Percentiles rank a stretch among this genome's conserved stretches.
These are phyloP conservation scores for Ramichloridium luteum DNA, from an alignment of 2,329 filamentous ascomycete genomes.

Conservation along the genomic window DNA sequence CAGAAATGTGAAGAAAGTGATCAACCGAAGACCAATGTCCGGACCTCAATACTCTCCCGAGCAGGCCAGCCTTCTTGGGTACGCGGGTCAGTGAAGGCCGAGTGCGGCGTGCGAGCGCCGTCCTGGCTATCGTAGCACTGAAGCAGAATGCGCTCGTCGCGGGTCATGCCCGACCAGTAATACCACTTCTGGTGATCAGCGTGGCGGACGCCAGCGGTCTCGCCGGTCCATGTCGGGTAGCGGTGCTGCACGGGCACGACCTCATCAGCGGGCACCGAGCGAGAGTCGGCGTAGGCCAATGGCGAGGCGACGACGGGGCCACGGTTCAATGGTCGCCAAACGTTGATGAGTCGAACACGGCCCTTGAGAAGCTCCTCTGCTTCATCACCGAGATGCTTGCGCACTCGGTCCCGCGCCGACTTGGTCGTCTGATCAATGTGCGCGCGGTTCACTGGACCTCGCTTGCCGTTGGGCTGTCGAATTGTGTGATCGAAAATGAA, in stretches of 20 bases:
- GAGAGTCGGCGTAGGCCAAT: slow-evolving; percentile 45
- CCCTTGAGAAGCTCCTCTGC: slow-evolving; percentile 53
- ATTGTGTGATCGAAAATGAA: slow-evolving; percentile 83
- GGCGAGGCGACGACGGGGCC: slow-evolving; percentile 45
- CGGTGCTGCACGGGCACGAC: slow-evolving; percentile 62
- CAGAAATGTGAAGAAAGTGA: background rate
- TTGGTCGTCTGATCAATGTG: slow-evolving; percentile 73
- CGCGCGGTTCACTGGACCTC: slow-evolving; percentile 57
- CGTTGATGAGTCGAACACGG: slow-evolving; percentile 74
- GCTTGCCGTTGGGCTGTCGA: slow-evolving; percentile 48
- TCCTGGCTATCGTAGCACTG: slow-evolving; percentile 36
- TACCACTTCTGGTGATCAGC: slow-evolving; percentile 57
- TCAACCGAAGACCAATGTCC: slow-evolving; percentile 61
- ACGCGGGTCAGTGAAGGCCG: slow-evolving; percentile 66
- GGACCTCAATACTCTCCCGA: slow-evolving; percentile 81
- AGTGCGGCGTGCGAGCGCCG: slow-evolving; percentile 46
- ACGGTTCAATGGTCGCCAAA: slow-evolving; percentile 62
- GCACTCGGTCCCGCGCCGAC: slow-evolving; percentile 56
- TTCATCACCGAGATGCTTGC: slow-evolving; percentile 53
- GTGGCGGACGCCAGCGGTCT: slow-evolving; percentile 58
- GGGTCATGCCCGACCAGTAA: slow-evolving; percentile 68
- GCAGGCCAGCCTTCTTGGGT: slow-evolving; percentile 51
- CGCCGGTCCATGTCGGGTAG: slow-evolving; percentile 57
- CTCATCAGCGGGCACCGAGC: slow-evolving; percentile 46
- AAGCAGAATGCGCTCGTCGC: slow-evolving; percentile 41